phyloP scores from a whole-genome alignment of 1,139 yeast species.

The Saccharomyces hybrid region DNA sequence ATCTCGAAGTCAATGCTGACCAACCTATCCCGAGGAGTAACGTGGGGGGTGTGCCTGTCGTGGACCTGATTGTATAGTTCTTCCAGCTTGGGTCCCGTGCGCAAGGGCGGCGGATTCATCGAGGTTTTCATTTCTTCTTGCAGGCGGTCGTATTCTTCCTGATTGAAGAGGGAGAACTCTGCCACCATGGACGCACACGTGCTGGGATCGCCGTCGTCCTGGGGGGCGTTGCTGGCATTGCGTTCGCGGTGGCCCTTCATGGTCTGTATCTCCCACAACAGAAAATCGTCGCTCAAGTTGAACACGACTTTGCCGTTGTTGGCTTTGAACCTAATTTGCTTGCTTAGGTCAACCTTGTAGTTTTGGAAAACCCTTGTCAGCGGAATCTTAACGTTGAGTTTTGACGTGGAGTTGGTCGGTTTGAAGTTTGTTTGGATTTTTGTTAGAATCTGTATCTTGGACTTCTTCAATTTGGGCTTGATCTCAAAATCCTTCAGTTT shows the following conservation, averaged over 20 bases:
- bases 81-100: constrained; percentile 32
- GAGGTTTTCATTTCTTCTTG: constrained; percentile 38
- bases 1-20: constrained; percentile 56
- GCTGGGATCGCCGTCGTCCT: constrained; percentile 1
- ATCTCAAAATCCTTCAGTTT: constrained; percentile 25
- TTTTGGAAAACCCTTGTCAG: constrained; percentile 31
- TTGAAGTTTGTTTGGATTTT: constrained; percentile 52
- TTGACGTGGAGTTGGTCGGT: constrained; percentile 52
- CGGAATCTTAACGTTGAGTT: constrained; percentile 54
- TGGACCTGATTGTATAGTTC: constrained; percentile 31
- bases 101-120: constrained; percentile 38
- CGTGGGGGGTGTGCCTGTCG: constrained; percentile 37
- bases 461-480: constrained; percentile 24
- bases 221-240: neutral
- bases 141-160: constrained; percentile 45
- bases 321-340: constrained; percentile 57
- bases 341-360: constrained; percentile 40
- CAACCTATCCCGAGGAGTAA: constrained; percentile 32
- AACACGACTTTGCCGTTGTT: constrained; percentile 61
- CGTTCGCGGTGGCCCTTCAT: constrained; percentile 43
- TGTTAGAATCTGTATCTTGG: constrained; percentile 27
- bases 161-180: constrained; percentile 53
- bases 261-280: constrained; percentile 55
- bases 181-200: constrained; percentile 45
- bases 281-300: constrained; percentile 53